phyloP scores from a whole-genome alignment of 1,139 yeast genomes.

The Saccharomyces uvarum region DNA sequence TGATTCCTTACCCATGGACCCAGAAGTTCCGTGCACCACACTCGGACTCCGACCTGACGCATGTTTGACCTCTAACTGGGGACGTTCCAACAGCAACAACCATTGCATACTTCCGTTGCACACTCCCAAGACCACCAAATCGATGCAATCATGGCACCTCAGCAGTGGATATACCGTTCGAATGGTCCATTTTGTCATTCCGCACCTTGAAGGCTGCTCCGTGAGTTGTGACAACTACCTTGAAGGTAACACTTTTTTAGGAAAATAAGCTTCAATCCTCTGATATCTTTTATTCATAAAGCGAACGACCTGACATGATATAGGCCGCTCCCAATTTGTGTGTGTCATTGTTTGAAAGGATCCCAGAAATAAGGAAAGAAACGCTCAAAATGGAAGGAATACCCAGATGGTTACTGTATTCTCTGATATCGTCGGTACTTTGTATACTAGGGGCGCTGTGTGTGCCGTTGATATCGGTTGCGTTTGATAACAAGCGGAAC shows the following conservation, averaged over 20 bases:
- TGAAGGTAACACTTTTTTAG: background rate
- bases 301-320: no score
- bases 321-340: background rate
- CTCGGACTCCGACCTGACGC: background rate
- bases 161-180: background rate
- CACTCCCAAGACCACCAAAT: background rate
- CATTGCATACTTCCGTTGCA: background rate
- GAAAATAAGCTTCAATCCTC: background rate
- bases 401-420: conserved; percentile 29
- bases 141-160: background rate
- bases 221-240: background rate
- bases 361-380: background rate
- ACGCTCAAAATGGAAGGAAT: conserved; percentile 5
- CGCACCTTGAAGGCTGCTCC: background rate
- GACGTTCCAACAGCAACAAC: background rate
- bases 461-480: conserved; percentile 26
- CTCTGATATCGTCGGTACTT: conserved; percentile 27
- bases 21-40: background rate
- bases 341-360: background rate
- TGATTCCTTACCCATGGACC: background rate
- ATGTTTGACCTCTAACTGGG: background rate
- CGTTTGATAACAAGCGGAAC: conserved; percentile 12
- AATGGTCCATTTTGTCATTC: background rate
- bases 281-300: background rate
- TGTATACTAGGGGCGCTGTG: conserved; percentile 29